Evolutionary conservation across 2,329 filamentous ascomycete species (phyloP).

Genomic region (Mycocentrospora acerina): DNA sequence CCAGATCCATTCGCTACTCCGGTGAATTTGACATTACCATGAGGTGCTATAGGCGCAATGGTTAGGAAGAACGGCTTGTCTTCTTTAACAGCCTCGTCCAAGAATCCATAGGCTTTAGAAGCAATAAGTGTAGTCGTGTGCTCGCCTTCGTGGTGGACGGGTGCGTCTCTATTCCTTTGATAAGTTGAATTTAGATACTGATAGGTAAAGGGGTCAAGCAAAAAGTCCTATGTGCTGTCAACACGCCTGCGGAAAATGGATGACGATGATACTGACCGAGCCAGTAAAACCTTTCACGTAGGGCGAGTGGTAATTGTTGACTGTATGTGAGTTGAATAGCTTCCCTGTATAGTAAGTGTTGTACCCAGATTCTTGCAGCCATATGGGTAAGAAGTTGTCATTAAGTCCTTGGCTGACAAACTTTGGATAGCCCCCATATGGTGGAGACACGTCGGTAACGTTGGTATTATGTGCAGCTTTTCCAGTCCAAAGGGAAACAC

Average conservation of each 20-base stretch:
- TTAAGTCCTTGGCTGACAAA: constrained; percentile 65
- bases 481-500: constrained; percentile 65
- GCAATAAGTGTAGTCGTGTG: constrained; percentile 62
- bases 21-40: constrained; percentile 32
- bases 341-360: constrained; percentile 71
- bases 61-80: constrained; percentile 66
- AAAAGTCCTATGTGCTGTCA: constrained; percentile 44
- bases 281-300: constrained; percentile 60
- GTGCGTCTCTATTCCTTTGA: constrained; percentile 59
- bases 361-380: constrained; percentile 67
- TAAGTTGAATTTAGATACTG: constrained; percentile 66
- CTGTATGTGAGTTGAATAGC: constrained; percentile 63
- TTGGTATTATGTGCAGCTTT: constrained; percentile 69
- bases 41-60: constrained; percentile 66
- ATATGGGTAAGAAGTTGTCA: constrained; percentile 66
- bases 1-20: too few relatives aligned
- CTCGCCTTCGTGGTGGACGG: constrained; percentile 56
- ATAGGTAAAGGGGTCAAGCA: constrained; percentile 68
- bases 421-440: constrained; percentile 62
- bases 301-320: constrained; percentile 61
- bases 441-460: constrained; percentile 59
- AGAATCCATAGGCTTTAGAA: constrained; percentile 58
- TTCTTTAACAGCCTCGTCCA: constrained; percentile 55
- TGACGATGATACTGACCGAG: constrained; percentile 26
- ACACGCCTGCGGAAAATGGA: too few relatives aligned